phyloP scores from a whole-genome alignment of 345 rosid genomes.

The Luvunga scandens region DNA sequence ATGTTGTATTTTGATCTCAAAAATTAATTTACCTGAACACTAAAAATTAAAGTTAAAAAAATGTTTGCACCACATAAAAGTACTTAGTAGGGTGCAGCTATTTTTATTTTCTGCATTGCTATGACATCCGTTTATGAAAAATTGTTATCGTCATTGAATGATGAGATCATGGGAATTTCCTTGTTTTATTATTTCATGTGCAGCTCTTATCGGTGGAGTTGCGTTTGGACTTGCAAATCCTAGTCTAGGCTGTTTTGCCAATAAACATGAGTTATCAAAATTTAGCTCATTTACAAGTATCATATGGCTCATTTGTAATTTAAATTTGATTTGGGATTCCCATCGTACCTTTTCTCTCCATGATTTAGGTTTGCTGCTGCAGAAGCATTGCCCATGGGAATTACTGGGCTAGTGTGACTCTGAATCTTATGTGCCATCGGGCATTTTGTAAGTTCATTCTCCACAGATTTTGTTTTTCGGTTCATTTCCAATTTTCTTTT shows the following conservation, averaged over 20 bases:
- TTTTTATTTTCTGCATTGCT: background rate
- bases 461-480: background rate
- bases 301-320: background rate
- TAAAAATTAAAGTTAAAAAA: no score
- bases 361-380: slow-evolving; percentile 66
- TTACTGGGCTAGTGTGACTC: slow-evolving; percentile 27
- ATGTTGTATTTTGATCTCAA: no score
- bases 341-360: slow-evolving; percentile 3
- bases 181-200: slow-evolving; percentile 13
- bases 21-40: no score
- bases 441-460: no score
- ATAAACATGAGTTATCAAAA: slow-evolving; percentile 64
- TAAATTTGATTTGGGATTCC: background rate
- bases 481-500: slow-evolving; percentile 1
- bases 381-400: slow-evolving; percentile 87
- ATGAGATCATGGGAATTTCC: background rate
- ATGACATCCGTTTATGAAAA: background rate
- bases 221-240: slow-evolving; percentile 82
- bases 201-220: slow-evolving; percentile 88
- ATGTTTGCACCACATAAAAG: no score
- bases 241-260: slow-evolving; percentile 77
- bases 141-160: background rate
- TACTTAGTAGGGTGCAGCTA: background rate
- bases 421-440: no score
- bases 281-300: slow-evolving; percentile 64